Base-by-base conservation (phyloP, 371 early-diverging fungal species). In the Batkoa obscura region DNA sequence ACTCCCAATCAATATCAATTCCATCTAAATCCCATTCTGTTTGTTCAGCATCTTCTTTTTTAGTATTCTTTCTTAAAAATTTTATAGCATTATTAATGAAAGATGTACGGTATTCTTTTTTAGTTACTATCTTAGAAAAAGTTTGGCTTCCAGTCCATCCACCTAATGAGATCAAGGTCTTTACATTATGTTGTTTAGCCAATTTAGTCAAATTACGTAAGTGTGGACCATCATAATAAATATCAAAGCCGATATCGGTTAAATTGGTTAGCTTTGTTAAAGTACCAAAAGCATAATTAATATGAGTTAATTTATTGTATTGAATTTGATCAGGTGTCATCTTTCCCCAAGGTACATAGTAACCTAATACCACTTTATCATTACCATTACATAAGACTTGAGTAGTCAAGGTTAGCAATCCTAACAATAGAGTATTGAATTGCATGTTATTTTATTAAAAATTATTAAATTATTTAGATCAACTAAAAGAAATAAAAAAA, bases 121-220 rank as follows among this genome's bases (percentile, higher is more conserved):
- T 58, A 1, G 76, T 70, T 0, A 71, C 73, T 58, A 86, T 76
- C 2, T 68, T 58, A 2, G 78, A 76, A 64, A 85, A 82, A 13
- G 63, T 60, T 43, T 75, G 61, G 8, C 80, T 78, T 15, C 82
- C 84, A 53, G 79, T 80, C 81, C 85, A 87, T 1, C 87, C 87
- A 42, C 87, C 86, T 6, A 86, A 66, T 2, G 84, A 81, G 30
- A 81, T 63, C 31, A 81, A 59, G 33, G 83, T 76, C 64, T 45
- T 66, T 58, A 57, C 60, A 55, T 58, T 59, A 15, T 59, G 60
- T 17, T 55, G 47, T 39, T 67, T 60, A 0, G 65, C 62, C 35
- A 8, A 48, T 5, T 46, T 15, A 6, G 61, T 60, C 15, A 64
- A 57, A 1, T 65, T 56, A 4, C 30, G 49, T 48, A 67, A 17